Conservation (phyloP, 306 rosid species). For the Ziziphus jujuba region DNA sequence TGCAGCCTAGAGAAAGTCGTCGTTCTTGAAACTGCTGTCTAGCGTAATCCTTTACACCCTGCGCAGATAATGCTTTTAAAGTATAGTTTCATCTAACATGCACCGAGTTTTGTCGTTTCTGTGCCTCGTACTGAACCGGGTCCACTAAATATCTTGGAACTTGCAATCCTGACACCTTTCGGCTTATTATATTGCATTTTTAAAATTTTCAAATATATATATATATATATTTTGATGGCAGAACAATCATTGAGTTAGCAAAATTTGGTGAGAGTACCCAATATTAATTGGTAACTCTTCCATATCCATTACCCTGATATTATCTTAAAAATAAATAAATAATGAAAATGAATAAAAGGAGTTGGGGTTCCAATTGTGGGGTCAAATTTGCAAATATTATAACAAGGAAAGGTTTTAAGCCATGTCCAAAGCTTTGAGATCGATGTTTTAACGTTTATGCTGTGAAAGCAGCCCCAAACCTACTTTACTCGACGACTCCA, state of each 20-base stretch:
- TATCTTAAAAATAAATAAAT: no score
- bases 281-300: background rate
- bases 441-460: constrained; percentile 12
- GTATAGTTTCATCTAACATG: background rate
- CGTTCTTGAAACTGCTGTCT: background rate
- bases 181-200: background rate
- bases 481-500: background rate
- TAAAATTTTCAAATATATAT: background rate
- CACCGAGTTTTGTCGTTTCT: constrained; percentile 36
- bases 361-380: constrained; percentile 9
- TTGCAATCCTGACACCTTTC: background rate
- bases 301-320: constrained; percentile 1
- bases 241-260: constrained; percentile 15
- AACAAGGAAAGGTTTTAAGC: background rate
- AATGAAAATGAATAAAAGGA: background rate
- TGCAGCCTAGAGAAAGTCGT: constrained; percentile 6
- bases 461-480: constrained; percentile 34
- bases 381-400: background rate
- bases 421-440: background rate
- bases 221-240: background rate
- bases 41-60: background rate
- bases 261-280: background rate
- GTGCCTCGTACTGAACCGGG: constrained; percentile 24
- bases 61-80: background rate
- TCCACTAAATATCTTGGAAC: constrained; percentile 13